Percentiles rank a stretch among this genome's conserved stretches.
These are phyloP conservation scores for Martiniozyma abietophila DNA, from an alignment of 805 yeast species.

Conservation along the genomic window DNA sequence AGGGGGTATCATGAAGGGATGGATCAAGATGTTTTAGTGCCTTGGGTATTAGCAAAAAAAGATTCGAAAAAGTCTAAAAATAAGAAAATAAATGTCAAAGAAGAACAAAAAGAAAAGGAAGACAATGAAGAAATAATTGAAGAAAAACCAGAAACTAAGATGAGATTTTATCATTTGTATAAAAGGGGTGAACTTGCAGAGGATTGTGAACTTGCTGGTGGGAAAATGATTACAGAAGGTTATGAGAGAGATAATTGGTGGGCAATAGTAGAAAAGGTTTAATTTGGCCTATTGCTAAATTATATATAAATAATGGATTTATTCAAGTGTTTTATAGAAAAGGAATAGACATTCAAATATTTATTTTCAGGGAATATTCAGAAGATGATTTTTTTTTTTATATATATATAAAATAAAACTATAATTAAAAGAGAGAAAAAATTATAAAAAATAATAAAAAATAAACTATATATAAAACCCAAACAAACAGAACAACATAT, in stretches of 20 bases:
- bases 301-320: not conserved
- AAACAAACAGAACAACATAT: too few relatives aligned
- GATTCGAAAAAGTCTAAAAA: constrained; percentile 28
- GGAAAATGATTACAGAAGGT: constrained; percentile 55
- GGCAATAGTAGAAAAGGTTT: constrained; percentile 38
- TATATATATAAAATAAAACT: constrained; percentile 3
- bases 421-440: constrained; percentile 1
- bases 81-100: constrained; percentile 6
- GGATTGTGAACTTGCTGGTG: constrained; percentile 68
- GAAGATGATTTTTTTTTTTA: not conserved
- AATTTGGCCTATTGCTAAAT: too few relatives aligned
- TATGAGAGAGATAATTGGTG: constrained; percentile 97
- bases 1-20: constrained; percentile 88
- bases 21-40: constrained; percentile 90
- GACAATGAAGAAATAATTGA: constrained; percentile 12
- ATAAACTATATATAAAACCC: too few relatives aligned
- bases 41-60: constrained; percentile 75
- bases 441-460: constrained; percentile 1
- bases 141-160: constrained; percentile 41
- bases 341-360: not conserved
- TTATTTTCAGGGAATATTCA: not conserved
- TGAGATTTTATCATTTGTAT: constrained; percentile 85
- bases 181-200: constrained; percentile 71
- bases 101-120: constrained; percentile 19
- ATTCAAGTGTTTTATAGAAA: not conserved